phyloP scores from a whole-genome alignment of 176 grass and related monocot species.

The Bolboschoenus planiculmis region DNA sequence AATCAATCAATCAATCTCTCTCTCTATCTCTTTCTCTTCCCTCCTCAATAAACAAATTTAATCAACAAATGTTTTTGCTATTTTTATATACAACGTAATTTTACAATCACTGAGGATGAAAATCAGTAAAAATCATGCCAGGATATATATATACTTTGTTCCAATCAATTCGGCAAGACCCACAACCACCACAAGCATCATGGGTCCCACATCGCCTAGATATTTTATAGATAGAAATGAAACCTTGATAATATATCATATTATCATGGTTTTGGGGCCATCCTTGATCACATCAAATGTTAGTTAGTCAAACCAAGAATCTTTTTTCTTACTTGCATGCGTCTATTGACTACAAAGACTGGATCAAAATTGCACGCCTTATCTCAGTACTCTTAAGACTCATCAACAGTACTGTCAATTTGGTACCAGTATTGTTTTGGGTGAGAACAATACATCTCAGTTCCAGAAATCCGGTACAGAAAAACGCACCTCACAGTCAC shows the following conservation, averaged over 20 bases:
- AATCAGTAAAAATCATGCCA: background rate
- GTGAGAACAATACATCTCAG: background rate
- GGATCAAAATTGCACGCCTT: background rate
- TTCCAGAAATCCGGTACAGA: background rate
- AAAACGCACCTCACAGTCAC: constrained; percentile 17
- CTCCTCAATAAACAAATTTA: background rate
- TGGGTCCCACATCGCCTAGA: background rate
- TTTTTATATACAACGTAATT: background rate
- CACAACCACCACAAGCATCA: background rate
- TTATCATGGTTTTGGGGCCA: background rate
- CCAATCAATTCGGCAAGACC: background rate
- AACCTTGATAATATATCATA: background rate
- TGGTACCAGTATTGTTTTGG: background rate
- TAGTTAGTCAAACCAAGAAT: background rate
- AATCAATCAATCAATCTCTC: too few species aligned
- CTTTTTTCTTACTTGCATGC: background rate
- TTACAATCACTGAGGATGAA: background rate
- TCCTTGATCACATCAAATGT: background rate
- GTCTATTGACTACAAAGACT: background rate
- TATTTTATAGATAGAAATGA: background rate
- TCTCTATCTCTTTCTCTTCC: background rate
- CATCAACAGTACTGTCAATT: background rate
- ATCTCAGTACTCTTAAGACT: background rate
- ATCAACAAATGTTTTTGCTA: background rate
- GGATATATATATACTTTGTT: background rate